Base-by-base conservation (phyloP, 2,329 filamentous ascomycete species). In the Sclerotinia trifoliorum region DNA sequence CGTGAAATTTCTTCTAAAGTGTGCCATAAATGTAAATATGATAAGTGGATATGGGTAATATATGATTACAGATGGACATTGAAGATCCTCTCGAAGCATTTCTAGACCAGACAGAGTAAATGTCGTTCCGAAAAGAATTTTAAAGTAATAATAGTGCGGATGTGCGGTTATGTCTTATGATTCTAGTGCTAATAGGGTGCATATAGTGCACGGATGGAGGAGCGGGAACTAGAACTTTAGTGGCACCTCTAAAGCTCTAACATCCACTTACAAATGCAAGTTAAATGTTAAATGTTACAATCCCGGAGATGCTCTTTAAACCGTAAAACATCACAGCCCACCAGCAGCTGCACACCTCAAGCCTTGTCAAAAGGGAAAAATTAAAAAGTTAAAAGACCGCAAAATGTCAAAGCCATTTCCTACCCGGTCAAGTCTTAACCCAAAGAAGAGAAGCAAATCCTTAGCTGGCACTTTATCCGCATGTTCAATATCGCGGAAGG, bases 161-260 rank as follows among this genome's bases (percentile, higher is more conserved):
- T 55, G 21, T 35, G 29, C 29, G 29, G 52, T 32, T 55, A 32
- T 35, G 52, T 55, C 52, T 55, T 55, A 39, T 56, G n/a, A 39
- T 15, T 56, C 29, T n/a, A 55, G 35, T 60, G 56, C 56, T n/a
- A 32, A 21, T 61, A 64, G 2, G 46, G 49, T 65, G 35, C n/a
- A 24, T 42, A 42, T 42, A 42, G 62, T 55, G 62, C 62, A 65
- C 62, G 62, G 62, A 65, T 65, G 32, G 62, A 65, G 39, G n/a
- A 32, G 39, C 35, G 62, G 62, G 62, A 55, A 55, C 61, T 64
- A 64, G 48, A 55, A 55, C 48, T 55, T 55, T 39, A 55, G 62
- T 54, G 49, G 32, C 62, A 55, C 24, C 61, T 54, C 8, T 11
- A 39, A 62, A 55, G 17, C 49, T 54, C 8, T 6, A 39, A 62